Base-by-base conservation (phyloP, 495 filamentous ascomycete genomes). In the Talaromyces ruber region DNA sequence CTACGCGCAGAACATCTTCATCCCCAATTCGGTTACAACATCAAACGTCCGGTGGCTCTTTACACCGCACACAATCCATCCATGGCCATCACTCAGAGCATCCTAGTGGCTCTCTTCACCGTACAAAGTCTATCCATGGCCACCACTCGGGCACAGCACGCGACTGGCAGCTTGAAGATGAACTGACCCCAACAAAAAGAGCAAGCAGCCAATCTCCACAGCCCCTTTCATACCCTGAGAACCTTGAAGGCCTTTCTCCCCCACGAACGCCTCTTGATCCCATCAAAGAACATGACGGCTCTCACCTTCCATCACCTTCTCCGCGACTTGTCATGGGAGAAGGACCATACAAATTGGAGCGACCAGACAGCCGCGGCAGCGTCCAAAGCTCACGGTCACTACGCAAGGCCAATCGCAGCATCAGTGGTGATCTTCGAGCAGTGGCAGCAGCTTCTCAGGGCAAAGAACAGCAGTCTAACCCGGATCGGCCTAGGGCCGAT, bases 381-480 rank as follows among this genome's bases (percentile, higher is more conserved):
- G 70, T 69, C 57, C 60, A 52, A 51, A 66, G 73, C 55, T 86
- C 85, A 22, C 88, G 86, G 55, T 83, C 88, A 14, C 82, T 95
- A 47, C 83, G 92, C 64, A 82, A 89, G 61, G 81, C 83, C 62
- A 86, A 86, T 70, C 87, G 86, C 66, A 90, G 86, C 71, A 75
- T 84, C 63, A 92, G 90, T 75, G 88, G 90, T 69, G 88, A 95
- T 81, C 77, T 94, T 70, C 80, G 92, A 76, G 87, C 84, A 68
- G 85, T 9, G 16, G 53, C 50, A 21, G 87, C 66, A 87, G 84
- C 76, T 71, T 71, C 63, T 69, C 66, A 45, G 65, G 67, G 63
- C 9, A 21, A 28, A 56, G 22, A 32, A 22, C 28, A 18, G 25
- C 52, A 29, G n/a, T 30, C 26, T 57, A 32, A 22, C 26, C 29